phyloP scores from a whole-genome alignment of 2,329 filamentous ascomycete species.

The Trichophyton mentagrophytes region DNA sequence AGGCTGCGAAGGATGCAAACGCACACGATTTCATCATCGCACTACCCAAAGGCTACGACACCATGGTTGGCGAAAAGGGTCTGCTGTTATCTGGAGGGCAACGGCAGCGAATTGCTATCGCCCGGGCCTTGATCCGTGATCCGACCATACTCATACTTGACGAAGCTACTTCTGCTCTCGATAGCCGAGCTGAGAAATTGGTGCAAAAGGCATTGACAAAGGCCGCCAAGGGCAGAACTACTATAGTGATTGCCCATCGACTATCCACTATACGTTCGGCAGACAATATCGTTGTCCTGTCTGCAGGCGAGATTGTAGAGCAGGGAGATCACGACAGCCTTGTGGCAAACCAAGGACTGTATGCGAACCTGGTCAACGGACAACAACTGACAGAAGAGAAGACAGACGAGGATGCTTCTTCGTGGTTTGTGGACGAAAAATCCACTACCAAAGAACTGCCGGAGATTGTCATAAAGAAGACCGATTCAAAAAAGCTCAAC shows the following conservation, averaged over 20 bases:
- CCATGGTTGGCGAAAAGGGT: slow-evolving; percentile 72
- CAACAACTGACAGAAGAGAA: not conserved
- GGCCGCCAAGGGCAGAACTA: slow-evolving; percentile 44
- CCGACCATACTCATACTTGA: slow-evolving; percentile 72
- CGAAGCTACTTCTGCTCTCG: slow-evolving; percentile 70
- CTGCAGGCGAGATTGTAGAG: slow-evolving; percentile 25
- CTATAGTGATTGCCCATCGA: slow-evolving; percentile 29
- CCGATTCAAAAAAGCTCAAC: not conserved
- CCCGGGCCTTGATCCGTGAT: slow-evolving; percentile 63
- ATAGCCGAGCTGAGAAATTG: slow-evolving; percentile 70
- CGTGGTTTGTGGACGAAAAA: not conserved
- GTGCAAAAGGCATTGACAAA: slow-evolving; percentile 69
- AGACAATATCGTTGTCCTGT: slow-evolving; percentile 31
- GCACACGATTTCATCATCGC: slow-evolving; percentile 66
- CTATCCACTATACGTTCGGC: slow-evolving; percentile 28
- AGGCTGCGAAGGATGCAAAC: slow-evolving; percentile 26
- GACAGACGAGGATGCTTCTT: not conserved
- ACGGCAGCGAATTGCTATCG: slow-evolving; percentile 94
- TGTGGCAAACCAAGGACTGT: slow-evolving; percentile 12
- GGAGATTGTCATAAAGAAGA: not conserved
- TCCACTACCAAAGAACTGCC: not conserved
- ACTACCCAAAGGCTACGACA: slow-evolving; percentile 68
- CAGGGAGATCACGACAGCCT: slow-evolving; percentile 27
- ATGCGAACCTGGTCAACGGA: not conserved
- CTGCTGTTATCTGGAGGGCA: slow-evolving; percentile 94